These are phyloP conservation scores for Passiflora organensis DNA, from an alignment of 345 rosid genomes.

Conservation along the genomic window DNA sequence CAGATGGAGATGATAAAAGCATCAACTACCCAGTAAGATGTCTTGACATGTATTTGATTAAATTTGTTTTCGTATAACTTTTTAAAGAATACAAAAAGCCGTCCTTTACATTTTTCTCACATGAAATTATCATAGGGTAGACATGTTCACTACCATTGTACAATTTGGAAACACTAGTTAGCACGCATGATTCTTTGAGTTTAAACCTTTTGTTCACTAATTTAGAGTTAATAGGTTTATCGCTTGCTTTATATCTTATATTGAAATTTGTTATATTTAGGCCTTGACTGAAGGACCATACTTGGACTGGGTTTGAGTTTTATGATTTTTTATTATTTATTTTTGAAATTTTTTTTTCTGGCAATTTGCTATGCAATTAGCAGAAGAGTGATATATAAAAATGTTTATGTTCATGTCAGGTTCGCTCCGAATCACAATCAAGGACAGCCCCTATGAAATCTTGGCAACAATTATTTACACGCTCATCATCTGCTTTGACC, in stretches of 20 bases:
- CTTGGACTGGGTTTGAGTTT: conserved; percentile 3
- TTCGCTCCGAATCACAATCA: conserved; percentile 48
- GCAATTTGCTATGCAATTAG: conserved; percentile 6
- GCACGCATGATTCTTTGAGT: background rate
- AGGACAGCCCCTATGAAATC: conserved; percentile 65
- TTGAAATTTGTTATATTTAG: background rate
- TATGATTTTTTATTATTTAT: conserved; percentile 1
- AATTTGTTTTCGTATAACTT: conserved; percentile 1
- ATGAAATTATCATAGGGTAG: too few relatives aligned
- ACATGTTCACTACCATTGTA: too few relatives aligned
- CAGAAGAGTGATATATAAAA: conserved; percentile 14
- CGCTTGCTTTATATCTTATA: too few relatives aligned
- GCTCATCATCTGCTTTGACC: conserved; percentile 47
- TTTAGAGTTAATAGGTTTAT: background rate
- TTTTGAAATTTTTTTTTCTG: background rate
- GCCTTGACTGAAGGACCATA: background rate
- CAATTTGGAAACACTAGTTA: background rate
- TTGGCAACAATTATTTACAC: conserved; percentile 92
- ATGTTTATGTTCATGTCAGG: conserved; percentile 58
- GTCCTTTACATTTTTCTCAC: background rate
- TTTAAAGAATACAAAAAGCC: background rate
- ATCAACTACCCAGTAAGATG: conserved; percentile 52
- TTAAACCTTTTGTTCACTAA: background rate
- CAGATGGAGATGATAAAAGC: conserved; percentile 54
- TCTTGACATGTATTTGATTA: conserved; percentile 9